phyloP scores from a whole-genome alignment of 2,329 filamentous ascomycete species.

The Pestalotiopsis sp. region DNA sequence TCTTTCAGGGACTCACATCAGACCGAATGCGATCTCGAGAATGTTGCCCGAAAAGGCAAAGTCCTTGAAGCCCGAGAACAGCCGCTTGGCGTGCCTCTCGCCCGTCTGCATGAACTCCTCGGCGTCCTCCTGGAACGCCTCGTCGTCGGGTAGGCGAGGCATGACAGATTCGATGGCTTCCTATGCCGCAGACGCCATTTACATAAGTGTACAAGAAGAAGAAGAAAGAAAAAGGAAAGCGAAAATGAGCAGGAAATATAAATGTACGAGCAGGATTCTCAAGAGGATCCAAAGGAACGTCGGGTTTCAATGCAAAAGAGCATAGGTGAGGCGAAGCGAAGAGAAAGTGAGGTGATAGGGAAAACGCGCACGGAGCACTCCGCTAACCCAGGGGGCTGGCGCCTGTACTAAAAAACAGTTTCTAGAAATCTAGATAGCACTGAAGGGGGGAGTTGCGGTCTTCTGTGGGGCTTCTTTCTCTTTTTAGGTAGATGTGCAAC shows the following conservation, averaged over 20 bases:
- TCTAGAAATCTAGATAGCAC: neutral
- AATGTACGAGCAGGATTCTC: neutral
- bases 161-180: neutral
- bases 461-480: neutral
- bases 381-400: neutral
- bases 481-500: neutral
- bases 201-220: neutral
- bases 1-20: slow-evolving; percentile 58
- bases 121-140: slow-evolving; percentile 22
- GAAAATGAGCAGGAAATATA: neutral
- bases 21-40: slow-evolving; percentile 73
- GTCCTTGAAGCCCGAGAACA: slow-evolving; percentile 68
- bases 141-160: slow-evolving; percentile 9
- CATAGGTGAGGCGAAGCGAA: neutral
- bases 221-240: neutral
- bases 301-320: neutral
- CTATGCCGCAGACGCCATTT: neutral
- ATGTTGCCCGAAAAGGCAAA: slow-evolving; percentile 78
- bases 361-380: neutral
- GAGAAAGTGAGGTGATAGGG: neutral
- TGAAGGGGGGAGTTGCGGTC: neutral
- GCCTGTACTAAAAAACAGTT: neutral
- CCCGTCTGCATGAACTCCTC: slow-evolving; percentile 47
- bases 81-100: slow-evolving; percentile 48
- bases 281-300: neutral